phyloP scores from a whole-genome alignment of 1,284 basidiomycete species.

The Malassezia furfur region DNA sequence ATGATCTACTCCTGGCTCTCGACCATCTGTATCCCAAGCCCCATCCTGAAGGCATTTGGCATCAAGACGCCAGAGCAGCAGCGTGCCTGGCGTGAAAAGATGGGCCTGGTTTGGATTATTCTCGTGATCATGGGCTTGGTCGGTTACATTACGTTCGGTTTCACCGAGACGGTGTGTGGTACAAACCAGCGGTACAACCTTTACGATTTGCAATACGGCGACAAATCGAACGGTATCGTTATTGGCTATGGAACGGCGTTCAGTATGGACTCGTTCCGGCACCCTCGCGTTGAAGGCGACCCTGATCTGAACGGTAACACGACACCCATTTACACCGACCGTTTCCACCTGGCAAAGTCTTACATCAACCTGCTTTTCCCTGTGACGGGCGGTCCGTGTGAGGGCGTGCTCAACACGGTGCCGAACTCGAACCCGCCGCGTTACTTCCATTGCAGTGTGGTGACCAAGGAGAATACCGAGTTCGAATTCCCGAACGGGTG shows the following conservation, averaged over 20 bases:
- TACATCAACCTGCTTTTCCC: conserved; percentile 93
- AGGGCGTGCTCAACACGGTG: conserved; percentile 57
- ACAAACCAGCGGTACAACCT: conserved; percentile 42
- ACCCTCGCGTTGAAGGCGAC: conserved; percentile 25
- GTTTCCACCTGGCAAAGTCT: conserved; percentile 68
- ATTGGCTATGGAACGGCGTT: conserved; percentile 80
- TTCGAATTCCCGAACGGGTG: background rate
- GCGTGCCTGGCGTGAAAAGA: conserved; percentile 96
- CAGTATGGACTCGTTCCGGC: conserved; percentile 67
- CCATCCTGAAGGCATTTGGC: conserved; percentile 54
- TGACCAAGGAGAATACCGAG: background rate
- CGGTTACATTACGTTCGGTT: conserved; percentile 98
- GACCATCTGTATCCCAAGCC: conserved; percentile 71
- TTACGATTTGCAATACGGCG: background rate
- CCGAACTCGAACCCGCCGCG: conserved; percentile 52
- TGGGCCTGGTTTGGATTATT: conserved; percentile 79
- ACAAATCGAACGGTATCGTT: conserved; percentile 36
- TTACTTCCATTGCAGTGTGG: conserved; percentile 83
- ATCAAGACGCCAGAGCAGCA: conserved; percentile 85
- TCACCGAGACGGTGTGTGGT: conserved; percentile 85
- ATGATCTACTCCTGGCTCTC: conserved; percentile 88
- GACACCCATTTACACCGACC: conserved; percentile 71
- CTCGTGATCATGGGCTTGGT: conserved; percentile 74
- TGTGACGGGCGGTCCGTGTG: conserved; percentile 72
- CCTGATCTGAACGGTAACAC: conserved; percentile 52